phyloP scores from a whole-genome alignment of 495 filamentous ascomycete genomes.

The Penicillium cataractarum region DNA sequence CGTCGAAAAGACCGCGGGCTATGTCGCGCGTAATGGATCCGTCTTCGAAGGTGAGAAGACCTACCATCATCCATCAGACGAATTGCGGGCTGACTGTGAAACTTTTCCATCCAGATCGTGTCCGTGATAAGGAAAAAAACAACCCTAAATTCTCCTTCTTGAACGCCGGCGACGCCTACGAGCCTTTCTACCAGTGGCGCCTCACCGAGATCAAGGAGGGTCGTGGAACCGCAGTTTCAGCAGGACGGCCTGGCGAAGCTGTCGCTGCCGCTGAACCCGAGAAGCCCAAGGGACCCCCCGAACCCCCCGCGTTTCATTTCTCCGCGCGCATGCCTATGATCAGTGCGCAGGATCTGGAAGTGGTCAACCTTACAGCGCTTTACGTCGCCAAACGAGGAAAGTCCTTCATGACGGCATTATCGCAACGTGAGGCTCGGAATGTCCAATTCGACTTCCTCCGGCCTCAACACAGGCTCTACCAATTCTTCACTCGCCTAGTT shows the following conservation, averaged over 20 bases:
- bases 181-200: slow-evolving; percentile 88
- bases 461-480: slow-evolving; percentile 92
- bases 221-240: slow-evolving; percentile 76
- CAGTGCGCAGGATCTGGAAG: slow-evolving; percentile 91
- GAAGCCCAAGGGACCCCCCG: slow-evolving; percentile 78
- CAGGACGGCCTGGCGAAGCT: slow-evolving; percentile 71
- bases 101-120: slow-evolving; percentile 58
- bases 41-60: slow-evolving; percentile 71
- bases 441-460: slow-evolving; percentile 97
- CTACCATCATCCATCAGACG: not conserved
- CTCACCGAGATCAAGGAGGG: slow-evolving; percentile 82
- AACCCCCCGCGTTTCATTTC: slow-evolving; percentile 91
- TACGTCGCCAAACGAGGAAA: slow-evolving; percentile 91
- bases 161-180: slow-evolving; percentile 78
- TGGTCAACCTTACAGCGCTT: slow-evolving; percentile 85
- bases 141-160: slow-evolving; percentile 94
- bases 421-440: slow-evolving; percentile 86
- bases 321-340: slow-evolving; percentile 97
- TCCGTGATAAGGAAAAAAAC: slow-evolving; percentile 81
- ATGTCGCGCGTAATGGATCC: slow-evolving; percentile 78
- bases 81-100: not conserved
- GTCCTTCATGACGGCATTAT: slow-evolving; percentile 83
- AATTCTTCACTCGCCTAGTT: slow-evolving; percentile 88
- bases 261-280: slow-evolving; percentile 57
- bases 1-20: slow-evolving; percentile 95